Evolutionary conservation across 2,329 filamentous ascomycete species (phyloP), one percentile per base, ranked within the genome.

Genomic region (Fusarium floridanum): DNA sequence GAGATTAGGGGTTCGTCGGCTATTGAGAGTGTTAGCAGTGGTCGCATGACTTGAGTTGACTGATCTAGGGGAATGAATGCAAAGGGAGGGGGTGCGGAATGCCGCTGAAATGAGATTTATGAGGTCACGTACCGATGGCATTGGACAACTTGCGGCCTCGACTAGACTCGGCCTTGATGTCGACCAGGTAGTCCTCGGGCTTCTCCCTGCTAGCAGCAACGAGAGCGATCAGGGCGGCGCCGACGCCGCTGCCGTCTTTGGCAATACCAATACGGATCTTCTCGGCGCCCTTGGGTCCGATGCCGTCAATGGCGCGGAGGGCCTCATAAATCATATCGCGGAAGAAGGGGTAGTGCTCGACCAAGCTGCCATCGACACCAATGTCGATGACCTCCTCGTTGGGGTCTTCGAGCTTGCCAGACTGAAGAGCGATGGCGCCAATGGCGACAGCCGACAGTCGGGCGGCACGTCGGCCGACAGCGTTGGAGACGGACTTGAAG

Each of bases 261-360:
- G 97, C 97, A 80, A 98, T 97, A 24, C 96, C 97, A 79, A 99
- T 98, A 67, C 95, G 90, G 75, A 99, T 94, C 84, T 92, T 94
- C 85, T 94, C 93, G 75, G 97, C 95, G 12, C 95, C 95, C 67
- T 89, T 86, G 55, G 87, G 85, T 6, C 96, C 96, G 78, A 98
- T 93, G 71, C 93, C 91, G 17, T 94, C 89, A 63, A 98, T 91
- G 66, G 90, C 91, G 60, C 91, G 86, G 68, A 98, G 87, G 8
- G 94, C 94, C 80, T 97, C 94, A 72, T 95, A 90, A 72, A 98
- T 93, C 86, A 97, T 93, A 66, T 93, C 92, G 75, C 97, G 92
- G 85, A 98, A 99, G 80, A 92, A 92, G 10, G 97, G 97, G 83
- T 98, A 98, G 85, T 97, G 97, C 84, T 98, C 97, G 3, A 98